Base-by-base conservation (phyloP, 1,284 basidiomycete genomes). In the Tilletiopsis washingtonensis region DNA sequence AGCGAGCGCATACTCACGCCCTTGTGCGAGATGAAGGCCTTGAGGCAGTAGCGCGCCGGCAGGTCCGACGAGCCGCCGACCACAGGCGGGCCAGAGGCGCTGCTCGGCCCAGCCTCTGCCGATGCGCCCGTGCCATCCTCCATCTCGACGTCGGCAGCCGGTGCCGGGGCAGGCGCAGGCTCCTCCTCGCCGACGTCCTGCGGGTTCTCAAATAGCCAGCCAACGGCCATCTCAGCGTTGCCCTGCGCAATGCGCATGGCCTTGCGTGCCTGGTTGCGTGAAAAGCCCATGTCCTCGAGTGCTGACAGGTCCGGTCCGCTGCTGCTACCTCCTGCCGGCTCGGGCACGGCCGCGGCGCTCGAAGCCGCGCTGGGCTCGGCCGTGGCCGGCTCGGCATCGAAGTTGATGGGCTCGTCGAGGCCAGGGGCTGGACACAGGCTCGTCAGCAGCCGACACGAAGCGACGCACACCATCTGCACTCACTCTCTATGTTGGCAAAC, bases 141-240 rank as follows among this genome's bases (percentile, higher is more conserved):
- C 32, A 34, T 34, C 32, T 34, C 32, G 12, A 34, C 32, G 32
- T 34, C 32, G 12, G 26, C 29, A 15, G 23, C 17, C 3, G 19
- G n/a, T 5, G 40, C 45, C 6, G 46, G 20, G 14, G 44, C 25
- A 3, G 47, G 34, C 2, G 45, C 23, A 2, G n/a, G 27, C 29
- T 29, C 53, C 3, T 37, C 45, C 64, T 86, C 83, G 19, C 89
- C 90, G 1, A 74, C 78, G 62, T 96, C 91, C 51, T 89, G 89
- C 0, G 91, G 86, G 67, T 98, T 87, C 55, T 81, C 88, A 76
- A 98, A 97, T n/a, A 97, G 76, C 93, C 93, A 98, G 59, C 94
- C 91, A 3, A 97, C 83, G 0, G 91, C 91, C 21, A 85, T 81
- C 62, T 93, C 91, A 0, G 82, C 74, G 64, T 89, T 81, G 17